Conservation (phyloP, 176 grass and related monocot genomes). For the sorghum (Sorghum bicolor) region Sorghum_bicolor_NCBIv3 NC_012879.2:5467501-5468000, state of each 20-base stretch:
- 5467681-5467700: conserved; percentile 89
- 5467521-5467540: conserved; percentile 75
- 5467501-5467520: conserved; percentile 84
- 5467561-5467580: neutral
- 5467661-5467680: conserved; percentile 91
- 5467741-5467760: conserved; percentile 46
- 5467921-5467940: conserved; percentile 66
- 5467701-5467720: conserved; percentile 92
- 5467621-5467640: conserved; percentile 78
- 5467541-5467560: conserved; percentile 3
- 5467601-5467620: conserved; percentile 92
- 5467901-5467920: neutral
- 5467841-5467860: neutral
- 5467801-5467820: conserved; percentile 44
- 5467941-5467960: conserved; percentile 76
- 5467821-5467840: conserved; percentile 16
- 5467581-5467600: conserved; percentile 14
- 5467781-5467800: neutral
- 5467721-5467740: conserved; percentile 78
- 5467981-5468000: conserved; percentile 23
- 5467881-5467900: neutral
- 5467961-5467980: conserved; percentile 34
- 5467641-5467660: conserved; percentile 73
- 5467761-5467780: conserved; percentile 37
- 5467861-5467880: neutral